phyloP scores from a whole-genome alignment of 1,284 basidiomycete genomes.

The Boletellus deceptivus region DNA sequence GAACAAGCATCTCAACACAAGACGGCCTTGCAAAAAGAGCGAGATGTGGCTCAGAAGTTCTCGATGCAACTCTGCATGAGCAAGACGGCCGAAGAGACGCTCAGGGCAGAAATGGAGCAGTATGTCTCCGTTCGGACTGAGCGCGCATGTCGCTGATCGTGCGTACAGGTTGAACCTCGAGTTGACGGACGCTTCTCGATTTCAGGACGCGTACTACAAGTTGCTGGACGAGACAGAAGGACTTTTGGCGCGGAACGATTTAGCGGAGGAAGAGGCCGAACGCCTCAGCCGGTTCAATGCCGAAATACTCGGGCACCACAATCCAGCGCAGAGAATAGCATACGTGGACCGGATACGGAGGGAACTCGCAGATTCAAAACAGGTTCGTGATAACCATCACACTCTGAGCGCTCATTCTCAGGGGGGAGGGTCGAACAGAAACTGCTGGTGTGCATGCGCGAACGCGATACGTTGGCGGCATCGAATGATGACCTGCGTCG shows the following conservation, averaged over 20 bases:
- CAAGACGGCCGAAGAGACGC: slow-evolving; percentile 58
- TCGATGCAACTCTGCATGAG: slow-evolving; percentile 49
- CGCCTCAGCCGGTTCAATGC: slow-evolving; percentile 72
- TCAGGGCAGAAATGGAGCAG: slow-evolving; percentile 63
- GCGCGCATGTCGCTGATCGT: background rate
- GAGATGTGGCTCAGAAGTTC: slow-evolving; percentile 46
- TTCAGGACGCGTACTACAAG: slow-evolving; percentile 63
- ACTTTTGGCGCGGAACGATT: slow-evolving; percentile 62
- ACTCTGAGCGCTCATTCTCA: background rate
- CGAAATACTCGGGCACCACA: slow-evolving; percentile 70
- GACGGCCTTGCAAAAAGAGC: slow-evolving; percentile 47
- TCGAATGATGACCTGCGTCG: slow-evolving; percentile 54
- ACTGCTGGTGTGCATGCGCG: slow-evolving; percentile 51
- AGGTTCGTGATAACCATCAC: slow-evolving; percentile 41
- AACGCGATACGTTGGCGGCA: slow-evolving; percentile 48
- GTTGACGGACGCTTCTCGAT: slow-evolving; percentile 56
- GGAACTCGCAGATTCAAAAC: slow-evolving; percentile 69
- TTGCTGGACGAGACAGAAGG: slow-evolving; percentile 61
- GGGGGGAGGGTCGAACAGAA: slow-evolving; percentile 42
- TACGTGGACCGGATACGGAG: slow-evolving; percentile 71
- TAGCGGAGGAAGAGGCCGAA: slow-evolving; percentile 71
- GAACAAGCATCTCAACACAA: slow-evolving; percentile 32
- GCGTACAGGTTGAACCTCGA: slow-evolving; percentile 52
- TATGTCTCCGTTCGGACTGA: slow-evolving; percentile 34
- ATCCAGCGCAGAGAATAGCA: slow-evolving; percentile 70